phyloP scores from a whole-genome alignment of 352 stramenopile genomes.

The Albugo candida region DNA sequence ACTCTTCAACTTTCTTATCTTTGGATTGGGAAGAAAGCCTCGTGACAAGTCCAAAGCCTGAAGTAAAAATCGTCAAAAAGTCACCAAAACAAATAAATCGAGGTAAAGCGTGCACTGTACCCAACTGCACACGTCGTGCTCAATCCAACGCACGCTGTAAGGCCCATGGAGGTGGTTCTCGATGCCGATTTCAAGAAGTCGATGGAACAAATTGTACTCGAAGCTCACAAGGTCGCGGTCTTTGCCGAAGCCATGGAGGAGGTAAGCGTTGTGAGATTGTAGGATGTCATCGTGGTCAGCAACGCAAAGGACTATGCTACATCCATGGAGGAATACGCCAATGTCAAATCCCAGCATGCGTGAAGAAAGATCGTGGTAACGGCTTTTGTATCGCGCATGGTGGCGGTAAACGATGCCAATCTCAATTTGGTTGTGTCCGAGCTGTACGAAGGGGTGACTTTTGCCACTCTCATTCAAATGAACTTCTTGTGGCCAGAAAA shows the following conservation, averaged over 20 bases:
- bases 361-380: slow-evolving; percentile 77
- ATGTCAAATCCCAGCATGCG: slow-evolving; percentile 44
- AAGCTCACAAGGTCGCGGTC: slow-evolving; percentile 58
- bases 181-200: slow-evolving; percentile 38
- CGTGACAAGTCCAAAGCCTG: too few species aligned
- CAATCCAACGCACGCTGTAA: slow-evolving; percentile 77
- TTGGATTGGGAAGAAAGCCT: too few species aligned
- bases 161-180: slow-evolving; percentile 42
- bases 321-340: slow-evolving; percentile 68
- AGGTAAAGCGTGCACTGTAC: slow-evolving; percentile 65
- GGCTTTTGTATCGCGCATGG: slow-evolving; percentile 51
- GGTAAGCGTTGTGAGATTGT: slow-evolving; percentile 64
- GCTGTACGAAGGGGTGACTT: slow-evolving; percentile 31
- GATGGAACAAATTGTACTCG: slow-evolving; percentile 26
- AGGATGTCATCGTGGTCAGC: slow-evolving; percentile 43
- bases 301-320: slow-evolving; percentile 71
- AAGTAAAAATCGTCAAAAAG: background rate
- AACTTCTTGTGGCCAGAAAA: too few species aligned
- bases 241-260: slow-evolving; percentile 58
- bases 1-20: too few species aligned
- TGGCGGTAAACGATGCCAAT: slow-evolving; percentile 30
- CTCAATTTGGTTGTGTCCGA: slow-evolving; percentile 17
- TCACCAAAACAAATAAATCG: slow-evolving; percentile 3
- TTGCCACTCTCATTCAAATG: slow-evolving; percentile 24
- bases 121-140: slow-evolving; percentile 30